A percentile compares a stretch with the other conserved stretches of the same genome.
Conservation (phyloP, 2,329 filamentous ascomycete genomes). For the Beauveria bassiana region DNA sequence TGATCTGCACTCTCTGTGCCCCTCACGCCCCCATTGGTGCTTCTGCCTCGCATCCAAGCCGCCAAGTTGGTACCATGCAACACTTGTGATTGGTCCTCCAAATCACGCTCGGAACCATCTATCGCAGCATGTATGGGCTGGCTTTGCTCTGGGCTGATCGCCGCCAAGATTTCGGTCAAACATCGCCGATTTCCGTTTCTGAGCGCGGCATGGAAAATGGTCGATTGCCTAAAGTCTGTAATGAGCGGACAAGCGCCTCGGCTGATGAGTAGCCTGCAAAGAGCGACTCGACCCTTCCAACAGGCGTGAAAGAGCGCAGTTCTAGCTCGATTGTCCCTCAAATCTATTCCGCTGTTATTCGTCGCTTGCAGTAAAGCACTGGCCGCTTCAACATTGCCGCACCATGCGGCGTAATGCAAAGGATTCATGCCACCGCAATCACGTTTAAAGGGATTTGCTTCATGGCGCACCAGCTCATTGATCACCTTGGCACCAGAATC, state of each 20-base stretch:
- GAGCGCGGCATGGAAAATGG: not conserved
- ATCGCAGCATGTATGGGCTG: not conserved
- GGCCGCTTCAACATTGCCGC: not conserved
- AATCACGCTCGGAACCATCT: too few relatives aligned
- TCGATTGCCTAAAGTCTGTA: not conserved
- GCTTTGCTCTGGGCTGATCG: too few relatives aligned
- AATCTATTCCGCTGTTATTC: not conserved
- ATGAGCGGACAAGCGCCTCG: not conserved
- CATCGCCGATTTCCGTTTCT: not conserved
- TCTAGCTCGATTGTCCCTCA: not conserved
- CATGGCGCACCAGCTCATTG: not conserved
- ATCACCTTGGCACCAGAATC: not conserved
- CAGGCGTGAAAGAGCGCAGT: not conserved
- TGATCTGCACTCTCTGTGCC: too few relatives aligned
- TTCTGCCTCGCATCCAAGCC: too few relatives aligned
- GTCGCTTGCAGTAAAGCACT: not conserved
- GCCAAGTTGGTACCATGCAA: too few relatives aligned
- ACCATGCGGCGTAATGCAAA: not conserved
- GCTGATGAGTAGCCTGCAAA: not conserved
- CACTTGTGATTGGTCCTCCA: too few relatives aligned
- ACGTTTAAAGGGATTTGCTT: not conserved
- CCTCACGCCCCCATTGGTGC: too few relatives aligned
- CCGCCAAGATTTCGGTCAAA: not conserved
- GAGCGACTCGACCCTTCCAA: not conserved
- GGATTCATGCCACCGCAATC: not conserved